Evolutionary conservation across 257 asterid genomes (phyloP).

Genomic region (Solanum pinnatisectum): DNA sequence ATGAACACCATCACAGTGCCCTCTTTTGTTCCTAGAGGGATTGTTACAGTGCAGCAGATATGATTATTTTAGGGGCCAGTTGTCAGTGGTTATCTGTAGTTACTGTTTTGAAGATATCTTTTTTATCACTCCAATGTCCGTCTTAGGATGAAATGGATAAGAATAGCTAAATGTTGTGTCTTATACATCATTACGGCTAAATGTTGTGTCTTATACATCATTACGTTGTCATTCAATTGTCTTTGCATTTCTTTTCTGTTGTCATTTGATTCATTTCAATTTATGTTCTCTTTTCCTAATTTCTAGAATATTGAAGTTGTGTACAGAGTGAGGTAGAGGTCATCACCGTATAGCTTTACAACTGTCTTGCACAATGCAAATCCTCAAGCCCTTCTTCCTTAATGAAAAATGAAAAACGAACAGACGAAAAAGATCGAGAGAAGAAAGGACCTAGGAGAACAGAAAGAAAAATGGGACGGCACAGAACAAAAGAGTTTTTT

Average conservation of each 20-base stretch:
- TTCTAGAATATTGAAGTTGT: not conserved
- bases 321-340: not conserved
- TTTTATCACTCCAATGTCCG: not conserved
- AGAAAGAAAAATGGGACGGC: not conserved
- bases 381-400: not conserved
- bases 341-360: not conserved
- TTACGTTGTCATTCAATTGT: not conserved
- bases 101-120: not conserved
- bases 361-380: not conserved
- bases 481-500: not conserved
- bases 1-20: not conserved
- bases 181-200: not conserved
- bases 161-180: not conserved
- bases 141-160: not conserved
- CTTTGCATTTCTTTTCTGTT: not conserved
- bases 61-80: not conserved
- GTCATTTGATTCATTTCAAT: not conserved
- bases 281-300: not conserved
- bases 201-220: not conserved
- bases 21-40: not conserved
- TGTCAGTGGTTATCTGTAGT: not conserved
- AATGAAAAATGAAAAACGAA: not conserved
- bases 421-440: not conserved
- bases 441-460: not conserved
- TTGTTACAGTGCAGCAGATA: not conserved